Percentiles rank a stretch among this genome's conserved stretches.
Evolutionary conservation across 2,329 filamentous ascomycete genomes (phyloP).

Genomic region (Nannizziopsis barbatae): DNA sequence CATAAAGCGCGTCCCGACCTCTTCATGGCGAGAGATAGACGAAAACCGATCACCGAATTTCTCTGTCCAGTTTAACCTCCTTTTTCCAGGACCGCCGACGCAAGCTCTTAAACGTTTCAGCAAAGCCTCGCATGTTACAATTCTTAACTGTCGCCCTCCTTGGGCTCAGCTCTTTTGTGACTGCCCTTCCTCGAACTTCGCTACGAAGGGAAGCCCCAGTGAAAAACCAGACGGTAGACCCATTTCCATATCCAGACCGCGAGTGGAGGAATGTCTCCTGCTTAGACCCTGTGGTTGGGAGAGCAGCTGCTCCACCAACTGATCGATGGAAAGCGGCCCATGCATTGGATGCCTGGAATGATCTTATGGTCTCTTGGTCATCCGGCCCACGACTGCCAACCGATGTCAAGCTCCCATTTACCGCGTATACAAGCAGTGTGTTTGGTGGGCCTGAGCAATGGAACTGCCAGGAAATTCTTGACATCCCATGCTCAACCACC

Average conservation of each 20-base stretch:
- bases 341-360: background rate
- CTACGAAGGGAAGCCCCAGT: no score
- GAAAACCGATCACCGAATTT: background rate
- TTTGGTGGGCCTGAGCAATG: background rate
- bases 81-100: no score
- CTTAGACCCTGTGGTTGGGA: background rate
- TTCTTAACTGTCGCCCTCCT: no score
- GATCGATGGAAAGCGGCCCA: background rate
- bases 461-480: slow-evolving; percentile 1
- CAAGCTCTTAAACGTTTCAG: no score
- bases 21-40: slow-evolving; percentile 7
- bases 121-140: no score
- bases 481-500: background rate
- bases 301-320: background rate
- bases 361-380: background rate
- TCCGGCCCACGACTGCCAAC: background rate
- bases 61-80: no score
- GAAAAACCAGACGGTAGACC: no score
- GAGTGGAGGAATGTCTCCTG: background rate
- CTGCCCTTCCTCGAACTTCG: no score
- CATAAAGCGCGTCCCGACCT: slow-evolving; percentile 1
- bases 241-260: no score
- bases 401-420: background rate
- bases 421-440: background rate
- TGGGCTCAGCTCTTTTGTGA: no score